These are phyloP conservation scores for Amauroascus niger DNA, from an alignment of 2,329 filamentous ascomycete genomes.

Conservation along the genomic window DNA sequence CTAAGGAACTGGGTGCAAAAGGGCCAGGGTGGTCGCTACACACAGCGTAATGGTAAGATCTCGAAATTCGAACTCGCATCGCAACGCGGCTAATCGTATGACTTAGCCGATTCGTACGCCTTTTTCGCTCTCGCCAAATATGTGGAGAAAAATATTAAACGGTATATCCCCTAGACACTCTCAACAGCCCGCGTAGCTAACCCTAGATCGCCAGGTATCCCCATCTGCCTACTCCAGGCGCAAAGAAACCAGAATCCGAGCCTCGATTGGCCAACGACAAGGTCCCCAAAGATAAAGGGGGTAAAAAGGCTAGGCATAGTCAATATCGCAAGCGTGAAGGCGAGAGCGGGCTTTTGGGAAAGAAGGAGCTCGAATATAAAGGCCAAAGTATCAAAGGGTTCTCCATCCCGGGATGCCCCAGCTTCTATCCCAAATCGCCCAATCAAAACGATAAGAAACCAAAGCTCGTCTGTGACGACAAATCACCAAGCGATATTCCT, in stretches of 20 bases:
- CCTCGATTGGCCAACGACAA: background rate
- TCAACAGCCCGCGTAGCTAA: background rate
- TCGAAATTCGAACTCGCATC: background rate
- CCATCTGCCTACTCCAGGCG: slow-evolving; percentile 5
- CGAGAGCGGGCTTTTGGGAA: background rate
- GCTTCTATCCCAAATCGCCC: background rate
- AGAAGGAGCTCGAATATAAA: slow-evolving; percentile 7
- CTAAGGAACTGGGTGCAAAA: slow-evolving; percentile 9
- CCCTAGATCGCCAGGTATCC: background rate
- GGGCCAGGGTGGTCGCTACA: slow-evolving; percentile 3
- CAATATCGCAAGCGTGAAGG: background rate
- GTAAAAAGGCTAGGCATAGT: background rate
- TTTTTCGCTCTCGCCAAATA: slow-evolving; percentile 7
- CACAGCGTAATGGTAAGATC: slow-evolving; percentile 2
- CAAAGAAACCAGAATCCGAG: slow-evolving; percentile 2
- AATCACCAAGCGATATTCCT: slow-evolving; percentile 3
- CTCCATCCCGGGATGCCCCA: background rate
- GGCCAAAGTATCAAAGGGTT: slow-evolving; percentile 1
- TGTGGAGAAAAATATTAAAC: background rate
- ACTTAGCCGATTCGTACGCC: slow-evolving; percentile 6
- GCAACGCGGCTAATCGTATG: background rate
- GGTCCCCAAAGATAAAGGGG: background rate
- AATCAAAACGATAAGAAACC: background rate
- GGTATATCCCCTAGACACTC: background rate
- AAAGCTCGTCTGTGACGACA: slow-evolving; percentile 2